Base-by-base conservation (phyloP, 768 basidiomycete species). In the Lyophyllum decastes region DNA sequence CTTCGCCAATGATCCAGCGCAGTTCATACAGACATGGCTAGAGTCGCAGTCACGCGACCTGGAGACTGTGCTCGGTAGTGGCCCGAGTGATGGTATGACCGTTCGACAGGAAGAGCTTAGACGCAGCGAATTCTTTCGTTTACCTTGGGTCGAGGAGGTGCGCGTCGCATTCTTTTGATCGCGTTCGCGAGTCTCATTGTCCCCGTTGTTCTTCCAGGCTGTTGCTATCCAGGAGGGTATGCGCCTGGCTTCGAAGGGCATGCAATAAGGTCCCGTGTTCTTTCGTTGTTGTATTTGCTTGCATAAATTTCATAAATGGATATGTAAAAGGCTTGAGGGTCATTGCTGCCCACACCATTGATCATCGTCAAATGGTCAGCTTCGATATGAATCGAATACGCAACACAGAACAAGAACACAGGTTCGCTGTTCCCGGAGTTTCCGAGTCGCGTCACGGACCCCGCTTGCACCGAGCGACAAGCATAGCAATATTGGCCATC, bases 11-110 rank as follows among this genome's bases (percentile, higher is more conserved):
- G 85, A 94, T 49, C 92, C 95, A 8, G 78, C 86, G 6, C 78
- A 80, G 61, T 91, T 98, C 69, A 90, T 95, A 55, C 89, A 95
- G 66, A 89, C 85, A 2, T 97, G 94, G 94, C 71, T 98, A 17
- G 90, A 90, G 64, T 94, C 92, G 2, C 95, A 98, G 70, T 92
- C 94, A 47, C 82, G 93, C 14, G 95, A 98, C 72, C 72, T 98
- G 44, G 93, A 95, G 73, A 89, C 84, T 56, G 80, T 95, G 56
- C 78, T 97, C n/a, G 94, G 93, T 27, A 92, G 89, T 68, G 94
- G 93, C 1, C 85, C 89, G 2, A 87, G 85, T 38, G 90, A 92
- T 62, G 90, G 89, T 25, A 79, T 84, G 67, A 86, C 86, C 2
- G 82, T 95, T 10, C 76, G 91, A n/a, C 91, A 92, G 56, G 94